These are phyloP conservation scores for Beauveria varroae DNA, from an alignment of 2,329 filamentous ascomycete species.

Conservation along the genomic window DNA sequence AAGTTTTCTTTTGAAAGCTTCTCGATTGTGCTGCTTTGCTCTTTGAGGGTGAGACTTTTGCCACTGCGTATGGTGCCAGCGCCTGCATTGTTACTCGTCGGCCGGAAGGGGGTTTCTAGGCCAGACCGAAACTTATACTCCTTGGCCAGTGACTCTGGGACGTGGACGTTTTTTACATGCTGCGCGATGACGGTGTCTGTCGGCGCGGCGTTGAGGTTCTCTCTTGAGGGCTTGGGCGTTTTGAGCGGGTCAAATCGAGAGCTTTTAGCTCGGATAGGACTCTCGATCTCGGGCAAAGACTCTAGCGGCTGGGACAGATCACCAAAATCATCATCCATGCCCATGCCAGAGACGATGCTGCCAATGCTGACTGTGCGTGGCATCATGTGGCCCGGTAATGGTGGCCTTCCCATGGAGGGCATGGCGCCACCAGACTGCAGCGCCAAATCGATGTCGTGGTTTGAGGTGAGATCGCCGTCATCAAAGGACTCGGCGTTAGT, in stretches of 20 bases:
- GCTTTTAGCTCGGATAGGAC: conserved; percentile 25
- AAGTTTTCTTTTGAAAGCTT: conserved; percentile 97
- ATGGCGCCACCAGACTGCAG: conserved; percentile 73
- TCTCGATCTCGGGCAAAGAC: conserved; percentile 42
- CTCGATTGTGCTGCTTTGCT: conserved; percentile 96
- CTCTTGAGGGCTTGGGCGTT: conserved; percentile 60
- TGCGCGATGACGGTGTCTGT: conserved; percentile 85
- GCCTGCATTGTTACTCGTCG: conserved; percentile 39
- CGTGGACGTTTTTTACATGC: conserved; percentile 82
- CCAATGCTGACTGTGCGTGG: conserved; percentile 78
- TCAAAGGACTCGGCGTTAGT: conserved; percentile 46
- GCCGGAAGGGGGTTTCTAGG: conserved; percentile 50
- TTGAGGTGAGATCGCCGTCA: conserved; percentile 68
- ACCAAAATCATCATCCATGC: conserved; percentile 52
- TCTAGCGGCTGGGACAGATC: conserved; percentile 41
- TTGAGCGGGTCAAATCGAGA: conserved; percentile 43
- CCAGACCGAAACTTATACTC: conserved; percentile 75
- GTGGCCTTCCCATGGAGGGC: conserved; percentile 45
- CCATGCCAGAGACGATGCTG: conserved; percentile 68
- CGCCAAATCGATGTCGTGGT: conserved; percentile 64
- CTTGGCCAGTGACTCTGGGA: conserved; percentile 79
- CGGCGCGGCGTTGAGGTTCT: conserved; percentile 51
- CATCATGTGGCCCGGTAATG: conserved; percentile 48
- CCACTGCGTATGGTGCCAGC: conserved; percentile 49
- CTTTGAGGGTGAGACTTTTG: conserved; percentile 80